phyloP scores from a whole-genome alignment of 345 rosid genomes.

The Lepidium sativum region DNA sequence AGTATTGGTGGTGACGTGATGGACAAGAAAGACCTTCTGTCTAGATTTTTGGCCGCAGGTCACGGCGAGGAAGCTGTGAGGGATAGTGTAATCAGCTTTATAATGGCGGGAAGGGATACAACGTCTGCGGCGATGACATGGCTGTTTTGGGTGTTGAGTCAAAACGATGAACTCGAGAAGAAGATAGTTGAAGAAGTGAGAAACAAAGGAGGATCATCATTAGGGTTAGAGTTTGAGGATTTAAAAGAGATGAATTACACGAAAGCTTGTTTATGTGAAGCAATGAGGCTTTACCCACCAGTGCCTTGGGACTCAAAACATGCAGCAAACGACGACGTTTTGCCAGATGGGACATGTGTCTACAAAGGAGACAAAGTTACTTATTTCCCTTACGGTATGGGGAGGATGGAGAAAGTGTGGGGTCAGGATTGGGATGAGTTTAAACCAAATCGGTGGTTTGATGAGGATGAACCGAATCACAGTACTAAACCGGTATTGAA shows the following conservation, averaged over 20 bases:
- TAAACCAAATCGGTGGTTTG: conserved; percentile 51
- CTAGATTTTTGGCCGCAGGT: conserved; percentile 39
- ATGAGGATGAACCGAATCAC: conserved; percentile 14
- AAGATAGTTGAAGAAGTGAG: conserved; percentile 32
- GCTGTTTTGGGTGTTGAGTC: conserved; percentile 57
- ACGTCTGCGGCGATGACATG: conserved; percentile 63
- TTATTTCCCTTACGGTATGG: conserved; percentile 65
- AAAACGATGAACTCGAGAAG: conserved; percentile 26
- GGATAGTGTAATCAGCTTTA: conserved; percentile 54
- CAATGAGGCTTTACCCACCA: conserved; percentile 70
- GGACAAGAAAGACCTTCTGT: conserved; percentile 37
- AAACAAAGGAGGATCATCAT: not conserved
- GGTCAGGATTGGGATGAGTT: conserved; percentile 56
- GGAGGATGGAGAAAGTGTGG: conserved; percentile 68
- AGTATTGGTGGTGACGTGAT: conserved; percentile 1
- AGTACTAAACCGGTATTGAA: conserved; percentile 22
- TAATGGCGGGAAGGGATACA: conserved; percentile 70
- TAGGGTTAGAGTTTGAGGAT: conserved; percentile 29
- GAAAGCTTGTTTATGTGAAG: conserved; percentile 57
- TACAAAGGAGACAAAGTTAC: conserved; percentile 47
- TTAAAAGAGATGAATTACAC: conserved; percentile 41
- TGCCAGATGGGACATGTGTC: conserved; percentile 63
- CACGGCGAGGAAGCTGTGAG: conserved; percentile 43
- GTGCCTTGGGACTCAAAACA: conserved; percentile 71
- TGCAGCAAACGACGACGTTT: conserved; percentile 37